Evolutionary conservation across 805 yeast genomes (phyloP).

Genomic region (Tetrapisispora fleetii): DNA sequence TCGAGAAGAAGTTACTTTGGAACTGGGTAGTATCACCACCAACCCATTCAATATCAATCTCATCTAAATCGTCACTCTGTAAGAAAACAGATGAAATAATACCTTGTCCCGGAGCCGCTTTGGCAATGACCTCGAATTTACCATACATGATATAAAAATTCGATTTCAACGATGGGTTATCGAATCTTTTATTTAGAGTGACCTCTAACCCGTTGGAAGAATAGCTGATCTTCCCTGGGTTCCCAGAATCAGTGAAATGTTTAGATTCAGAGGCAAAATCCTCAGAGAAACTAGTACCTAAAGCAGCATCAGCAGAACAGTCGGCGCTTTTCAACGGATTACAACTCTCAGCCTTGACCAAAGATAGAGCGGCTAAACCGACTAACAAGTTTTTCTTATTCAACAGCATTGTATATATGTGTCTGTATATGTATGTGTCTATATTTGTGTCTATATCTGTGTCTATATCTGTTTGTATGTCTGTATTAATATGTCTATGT

Average conservation of each 20-base stretch:
- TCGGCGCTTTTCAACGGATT: slow-evolving; percentile 34
- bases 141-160: slow-evolving; percentile 86
- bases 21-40: slow-evolving; percentile 70
- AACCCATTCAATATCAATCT: slow-evolving; percentile 79
- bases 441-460: no score
- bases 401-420: slow-evolving; percentile 1
- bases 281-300: slow-evolving; percentile 44
- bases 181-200: slow-evolving; percentile 51
- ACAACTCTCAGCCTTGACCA: slow-evolving; percentile 23
- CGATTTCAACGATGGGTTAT: slow-evolving; percentile 71
- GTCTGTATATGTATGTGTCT: no score
- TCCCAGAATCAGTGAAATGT: slow-evolving; percentile 34
- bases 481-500: no score
- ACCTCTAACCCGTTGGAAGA: slow-evolving; percentile 51
- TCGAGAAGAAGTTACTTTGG: slow-evolving; percentile 72
- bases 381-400: neutral
- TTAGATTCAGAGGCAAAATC: slow-evolving; percentile 40
- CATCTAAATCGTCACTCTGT: slow-evolving; percentile 80
- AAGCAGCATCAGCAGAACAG: slow-evolving; percentile 49
- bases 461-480: no score
- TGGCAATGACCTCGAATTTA: slow-evolving; percentile 57
- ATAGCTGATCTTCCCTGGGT: slow-evolving; percentile 36
- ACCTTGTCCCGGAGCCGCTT: slow-evolving; percentile 72
- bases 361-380: neutral
- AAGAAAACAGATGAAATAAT: slow-evolving; percentile 72